These are phyloP conservation scores for Metrosideros polymorpha DNA, from an alignment of 441 rosid species.

Conservation along the genomic window DNA sequence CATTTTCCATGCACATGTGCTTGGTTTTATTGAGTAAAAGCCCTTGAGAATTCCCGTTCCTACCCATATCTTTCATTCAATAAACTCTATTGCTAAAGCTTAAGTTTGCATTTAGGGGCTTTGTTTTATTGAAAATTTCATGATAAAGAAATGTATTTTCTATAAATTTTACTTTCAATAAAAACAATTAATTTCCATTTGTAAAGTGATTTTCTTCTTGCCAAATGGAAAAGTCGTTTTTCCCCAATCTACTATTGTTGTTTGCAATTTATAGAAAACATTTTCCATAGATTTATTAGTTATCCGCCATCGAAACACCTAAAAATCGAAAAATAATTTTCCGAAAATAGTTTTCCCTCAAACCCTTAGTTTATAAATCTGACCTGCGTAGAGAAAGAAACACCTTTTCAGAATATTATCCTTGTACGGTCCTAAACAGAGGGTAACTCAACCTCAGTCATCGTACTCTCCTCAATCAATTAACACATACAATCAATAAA, in stretches of 20 bases:
- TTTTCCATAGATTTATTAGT: background rate
- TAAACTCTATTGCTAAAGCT: no score
- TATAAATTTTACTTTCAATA: background rate
- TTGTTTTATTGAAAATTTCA: background rate
- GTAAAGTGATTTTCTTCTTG: background rate
- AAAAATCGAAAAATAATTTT: background rate
- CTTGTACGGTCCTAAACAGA: background rate
- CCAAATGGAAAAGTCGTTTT: background rate
- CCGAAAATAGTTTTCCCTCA: background rate
- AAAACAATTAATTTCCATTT: background rate
- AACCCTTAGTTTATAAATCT: background rate
- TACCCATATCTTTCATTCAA: no score
- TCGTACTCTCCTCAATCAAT: background rate
- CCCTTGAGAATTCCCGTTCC: no score
- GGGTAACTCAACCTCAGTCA: background rate
- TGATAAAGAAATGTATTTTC: background rate
- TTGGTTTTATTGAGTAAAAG: no score
- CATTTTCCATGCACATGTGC: no score
- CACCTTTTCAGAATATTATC: background rate
- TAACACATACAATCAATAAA: no score
- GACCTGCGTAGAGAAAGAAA: no score
- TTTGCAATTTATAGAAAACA: background rate
- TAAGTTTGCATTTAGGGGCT: no score
- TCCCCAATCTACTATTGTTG: background rate
- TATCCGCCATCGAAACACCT: background rate